phyloP scores from a whole-genome alignment of 1,284 basidiomycete species.

The Cutaneotrichosporon cyanovorans region DNA sequence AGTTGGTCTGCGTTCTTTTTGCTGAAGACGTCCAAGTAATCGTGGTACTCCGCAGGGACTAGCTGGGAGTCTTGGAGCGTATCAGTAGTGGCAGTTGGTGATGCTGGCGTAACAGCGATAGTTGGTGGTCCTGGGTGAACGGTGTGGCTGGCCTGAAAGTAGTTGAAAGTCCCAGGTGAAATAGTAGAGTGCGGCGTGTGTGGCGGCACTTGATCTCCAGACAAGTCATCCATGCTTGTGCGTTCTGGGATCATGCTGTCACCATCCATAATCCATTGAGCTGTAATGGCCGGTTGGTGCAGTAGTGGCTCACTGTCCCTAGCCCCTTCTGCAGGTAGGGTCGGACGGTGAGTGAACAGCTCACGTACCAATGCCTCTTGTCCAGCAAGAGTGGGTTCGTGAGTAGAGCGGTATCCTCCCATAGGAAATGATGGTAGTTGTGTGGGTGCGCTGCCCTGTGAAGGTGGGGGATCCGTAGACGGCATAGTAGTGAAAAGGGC shows the following conservation, averaged over 20 bases:
- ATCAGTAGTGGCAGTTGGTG: not conserved
- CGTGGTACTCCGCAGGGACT: not conserved
- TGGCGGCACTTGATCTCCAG: not conserved
- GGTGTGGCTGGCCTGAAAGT: not conserved
- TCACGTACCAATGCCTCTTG: not conserved
- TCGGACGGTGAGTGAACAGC: not conserved
- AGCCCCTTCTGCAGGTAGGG: too few species aligned
- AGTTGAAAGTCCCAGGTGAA: not conserved
- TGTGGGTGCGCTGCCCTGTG: not conserved
- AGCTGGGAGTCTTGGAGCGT: not conserved
- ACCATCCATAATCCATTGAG: not conserved
- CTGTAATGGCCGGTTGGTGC: not conserved
- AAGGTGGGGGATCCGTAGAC: not conserved
- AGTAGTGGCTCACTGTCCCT: not conserved
- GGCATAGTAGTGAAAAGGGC: too few species aligned
- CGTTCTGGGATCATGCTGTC: too few species aligned
- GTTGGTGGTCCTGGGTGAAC: not conserved
- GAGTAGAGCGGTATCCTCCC: not conserved
- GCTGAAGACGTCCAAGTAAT: not conserved
- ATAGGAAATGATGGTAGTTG: not conserved
- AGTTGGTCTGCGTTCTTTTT: not conserved
- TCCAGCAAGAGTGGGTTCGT: not conserved
- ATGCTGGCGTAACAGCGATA: not conserved
- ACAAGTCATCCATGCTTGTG: not conserved
- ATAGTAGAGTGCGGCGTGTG: not conserved